Percentiles rank a stretch among this genome's conserved stretches.
Evolutionary conservation across 176 grass and related monocot species (phyloP).

Genomic region (Zea mays): Zm-B73-REFERENCE-NAM-5.0 NC_050098.1:209806001-209806500

Average conservation of each 20-base stretch:
- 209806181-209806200: neutral
- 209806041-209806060: neutral
- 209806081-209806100: neutral
- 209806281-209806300: no score
- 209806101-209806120: neutral
- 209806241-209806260: no score
- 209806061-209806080: neutral
- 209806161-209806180: neutral
- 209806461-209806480: conserved; percentile 1
- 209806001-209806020: neutral
- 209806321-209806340: no score
- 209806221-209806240: no score
- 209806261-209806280: no score
- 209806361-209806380: no score
- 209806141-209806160: neutral
- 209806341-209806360: no score
- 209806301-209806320: no score
- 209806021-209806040: conserved; percentile 13
- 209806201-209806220: no score
- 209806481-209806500: neutral
- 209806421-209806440: no score
- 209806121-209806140: neutral
- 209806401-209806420: no score
- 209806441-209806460: neutral
- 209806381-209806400: no score